Conservation (phyloP, 164 flowering plant genomes). For the Magnolia changhungtana region DNA sequence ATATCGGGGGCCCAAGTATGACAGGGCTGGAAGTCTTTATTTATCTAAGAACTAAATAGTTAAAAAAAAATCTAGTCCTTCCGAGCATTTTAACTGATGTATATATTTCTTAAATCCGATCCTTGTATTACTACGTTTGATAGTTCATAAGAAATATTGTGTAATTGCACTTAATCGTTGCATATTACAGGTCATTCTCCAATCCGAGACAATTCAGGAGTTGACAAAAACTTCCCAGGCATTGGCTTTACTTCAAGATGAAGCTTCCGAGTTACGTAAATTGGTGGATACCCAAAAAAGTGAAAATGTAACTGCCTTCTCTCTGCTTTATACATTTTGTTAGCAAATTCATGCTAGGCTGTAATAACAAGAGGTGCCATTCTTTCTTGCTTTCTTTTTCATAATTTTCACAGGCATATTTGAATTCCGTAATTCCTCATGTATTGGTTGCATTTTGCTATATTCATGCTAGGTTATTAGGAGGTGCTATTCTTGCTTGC, state of each 20-base stretch:
- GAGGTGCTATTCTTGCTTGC: no score
- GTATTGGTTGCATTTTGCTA: no score
- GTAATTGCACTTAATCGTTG: not conserved
- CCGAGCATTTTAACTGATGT: no score
- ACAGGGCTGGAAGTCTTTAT: no score
- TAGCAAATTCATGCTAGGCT: not conserved
- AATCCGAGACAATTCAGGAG: constrained; percentile 94
- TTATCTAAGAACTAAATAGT: no score
- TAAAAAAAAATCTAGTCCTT: no score
- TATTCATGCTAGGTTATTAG: no score
- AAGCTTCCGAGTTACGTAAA: constrained; percentile 67
- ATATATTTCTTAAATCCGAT: no score
- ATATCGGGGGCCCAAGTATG: no score
- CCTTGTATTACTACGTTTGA: no score
- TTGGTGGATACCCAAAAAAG: constrained; percentile 41
- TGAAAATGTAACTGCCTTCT: constrained; percentile 54
- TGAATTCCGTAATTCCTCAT: not conserved
- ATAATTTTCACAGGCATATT: not conserved
- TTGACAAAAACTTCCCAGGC: constrained; percentile 81
- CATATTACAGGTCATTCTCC: constrained; percentile 69
- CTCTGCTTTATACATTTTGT: not conserved
- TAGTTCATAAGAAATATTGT: not conserved
- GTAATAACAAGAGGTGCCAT: not conserved
- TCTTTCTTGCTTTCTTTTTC: not conserved
- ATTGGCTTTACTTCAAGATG: constrained; percentile 56